phyloP scores from a whole-genome alignment of 306 rosid species.

The Quercus mongolica region DNA sequence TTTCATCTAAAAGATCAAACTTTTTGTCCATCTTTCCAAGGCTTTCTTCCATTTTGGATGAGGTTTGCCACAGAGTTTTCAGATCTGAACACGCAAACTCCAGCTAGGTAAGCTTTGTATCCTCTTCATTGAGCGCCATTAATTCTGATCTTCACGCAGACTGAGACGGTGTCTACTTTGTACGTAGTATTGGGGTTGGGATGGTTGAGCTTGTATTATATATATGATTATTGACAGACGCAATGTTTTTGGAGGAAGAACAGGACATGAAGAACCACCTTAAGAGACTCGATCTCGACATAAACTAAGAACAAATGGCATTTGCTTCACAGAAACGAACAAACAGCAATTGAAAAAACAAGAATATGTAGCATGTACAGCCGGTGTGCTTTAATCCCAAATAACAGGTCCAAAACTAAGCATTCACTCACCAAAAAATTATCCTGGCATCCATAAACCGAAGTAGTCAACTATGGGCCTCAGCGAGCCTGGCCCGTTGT shows the following conservation, averaged over 20 bases:
- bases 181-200: neutral
- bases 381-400: constrained; percentile 30
- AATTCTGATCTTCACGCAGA: neutral
- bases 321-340: constrained; percentile 20
- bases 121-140: constrained; percentile 37
- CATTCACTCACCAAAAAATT: neutral
- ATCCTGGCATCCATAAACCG: neutral
- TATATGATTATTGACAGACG: neutral
- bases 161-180: neutral
- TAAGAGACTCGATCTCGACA: constrained; percentile 34
- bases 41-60: constrained; percentile 40
- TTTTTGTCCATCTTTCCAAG: constrained; percentile 45
- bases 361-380: constrained; percentile 17
- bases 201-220: neutral
- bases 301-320: constrained; percentile 70
- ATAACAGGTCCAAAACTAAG: constrained; percentile 6
- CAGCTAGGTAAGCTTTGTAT: constrained; percentile 32
- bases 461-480: neutral
- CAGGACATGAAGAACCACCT: constrained; percentile 25
- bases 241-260: constrained; percentile 25
- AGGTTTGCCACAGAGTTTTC: constrained; percentile 39
- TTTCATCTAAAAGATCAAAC: constrained; percentile 43
- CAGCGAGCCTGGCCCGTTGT: neutral
- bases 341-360: constrained; percentile 22
- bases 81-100: constrained; percentile 55